Percentiles rank a stretch among this genome's conserved stretches.
Conservation (phyloP, 176 grass and related monocot genomes). For the Triticum timopheevii region DNA sequence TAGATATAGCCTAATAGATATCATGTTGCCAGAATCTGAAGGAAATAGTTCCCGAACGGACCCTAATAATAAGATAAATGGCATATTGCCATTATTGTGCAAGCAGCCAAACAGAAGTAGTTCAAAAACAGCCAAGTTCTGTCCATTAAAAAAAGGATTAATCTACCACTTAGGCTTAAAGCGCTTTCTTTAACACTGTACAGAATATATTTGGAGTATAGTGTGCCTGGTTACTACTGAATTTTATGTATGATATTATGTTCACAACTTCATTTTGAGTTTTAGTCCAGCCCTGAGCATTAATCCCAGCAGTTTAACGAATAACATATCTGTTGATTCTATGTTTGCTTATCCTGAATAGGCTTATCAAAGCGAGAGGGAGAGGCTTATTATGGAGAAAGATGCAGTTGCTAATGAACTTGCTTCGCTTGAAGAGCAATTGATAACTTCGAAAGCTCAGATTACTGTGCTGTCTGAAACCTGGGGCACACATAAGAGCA, state of each 20-base stretch:
- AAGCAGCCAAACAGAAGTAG: too few species aligned
- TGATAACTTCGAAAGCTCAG: conserved; percentile 67
- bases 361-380: conserved; percentile 80
- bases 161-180: too few species aligned
- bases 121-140: too few species aligned
- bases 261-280: not conserved
- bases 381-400: conserved; percentile 96
- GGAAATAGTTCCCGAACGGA: too few species aligned
- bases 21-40: too few species aligned
- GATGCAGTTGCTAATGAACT: conserved; percentile 83
- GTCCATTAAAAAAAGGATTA: too few species aligned
- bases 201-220: not conserved
- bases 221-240: not conserved
- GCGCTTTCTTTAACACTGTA: too few species aligned
- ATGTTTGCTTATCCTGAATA: conserved; percentile 29
- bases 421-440: conserved; percentile 72
- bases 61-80: too few species aligned
- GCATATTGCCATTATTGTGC: too few species aligned
- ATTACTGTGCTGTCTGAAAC: conserved; percentile 68
- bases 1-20: too few species aligned
- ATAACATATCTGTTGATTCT: conserved; percentile 1
- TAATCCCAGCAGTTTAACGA: conserved; percentile 2
- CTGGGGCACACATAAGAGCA: conserved; percentile 53
- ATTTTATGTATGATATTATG: conserved; percentile 18
- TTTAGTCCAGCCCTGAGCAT: not conserved